Percentiles rank a stretch among this genome's conserved stretches.
Conservation (phyloP, 768 basidiomycete genomes). For the Tricholoma bakamatsutake region DNA sequence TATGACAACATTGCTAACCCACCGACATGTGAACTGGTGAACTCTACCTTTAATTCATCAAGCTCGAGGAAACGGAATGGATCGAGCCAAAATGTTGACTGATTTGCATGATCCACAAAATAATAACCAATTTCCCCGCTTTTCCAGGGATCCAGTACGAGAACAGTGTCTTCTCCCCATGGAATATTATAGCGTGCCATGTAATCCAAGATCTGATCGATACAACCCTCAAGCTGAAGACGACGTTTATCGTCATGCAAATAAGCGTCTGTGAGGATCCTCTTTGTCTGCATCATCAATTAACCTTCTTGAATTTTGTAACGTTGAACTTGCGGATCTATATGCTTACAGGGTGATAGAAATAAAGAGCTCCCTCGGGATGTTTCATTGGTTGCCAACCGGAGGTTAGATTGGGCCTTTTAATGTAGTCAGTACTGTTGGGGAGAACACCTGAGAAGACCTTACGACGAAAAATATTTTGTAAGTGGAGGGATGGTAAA, state of each 20-base stretch:
- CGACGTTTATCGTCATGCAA: not conserved
- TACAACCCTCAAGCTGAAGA: not conserved
- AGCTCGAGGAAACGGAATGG: not conserved
- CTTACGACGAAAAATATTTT: not conserved
- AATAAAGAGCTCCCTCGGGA: constrained; percentile 8
- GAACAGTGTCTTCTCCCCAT: not conserved
- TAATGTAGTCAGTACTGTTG: not conserved
- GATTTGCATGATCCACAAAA: constrained; percentile 5
- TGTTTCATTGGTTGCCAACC: constrained; percentile 2
- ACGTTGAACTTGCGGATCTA: not conserved
- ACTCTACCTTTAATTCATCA: constrained; percentile 1
- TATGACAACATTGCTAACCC: not conserved
- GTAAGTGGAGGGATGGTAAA: not conserved
- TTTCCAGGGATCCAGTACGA: constrained; percentile 1
- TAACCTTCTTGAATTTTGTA: not conserved
- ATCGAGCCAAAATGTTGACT: constrained; percentile 5
- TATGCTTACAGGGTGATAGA: constrained; percentile 2
- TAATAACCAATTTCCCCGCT: constrained; percentile 3
- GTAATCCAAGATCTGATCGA: not conserved
- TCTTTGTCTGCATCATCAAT: not conserved
- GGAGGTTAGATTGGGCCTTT: not conserved
- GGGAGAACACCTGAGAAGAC: not conserved
- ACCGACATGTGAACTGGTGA: not conserved
- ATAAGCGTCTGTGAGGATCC: constrained; percentile 6
- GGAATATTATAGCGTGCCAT: not conserved